Evolutionary conservation across 352 stramenopile species (phyloP).

Genomic region (Pilasporangium apinafurcum): DNA sequence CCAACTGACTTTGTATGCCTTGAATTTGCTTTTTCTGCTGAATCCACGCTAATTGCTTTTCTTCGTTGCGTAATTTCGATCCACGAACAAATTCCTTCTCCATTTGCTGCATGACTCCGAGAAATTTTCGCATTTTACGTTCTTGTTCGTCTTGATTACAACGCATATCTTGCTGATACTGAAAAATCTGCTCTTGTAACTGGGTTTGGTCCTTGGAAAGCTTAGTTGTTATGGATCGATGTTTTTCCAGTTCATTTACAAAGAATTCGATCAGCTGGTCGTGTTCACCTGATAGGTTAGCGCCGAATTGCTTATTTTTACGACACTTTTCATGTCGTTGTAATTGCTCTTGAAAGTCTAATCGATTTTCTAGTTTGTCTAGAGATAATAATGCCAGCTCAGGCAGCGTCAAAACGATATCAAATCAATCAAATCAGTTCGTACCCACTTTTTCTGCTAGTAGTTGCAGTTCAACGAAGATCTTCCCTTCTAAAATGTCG

Average conservation of each 20-base stretch:
- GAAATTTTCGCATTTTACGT: constrained; percentile 21
- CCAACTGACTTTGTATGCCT: constrained; percentile 8
- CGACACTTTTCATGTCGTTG: constrained; percentile 7
- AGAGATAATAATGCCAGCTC: constrained; percentile 3
- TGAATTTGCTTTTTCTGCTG: constrained; percentile 22
- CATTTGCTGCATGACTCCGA: constrained; percentile 28
- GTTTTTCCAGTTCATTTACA: constrained; percentile 38
- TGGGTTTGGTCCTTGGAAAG: constrained; percentile 13
- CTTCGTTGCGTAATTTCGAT: constrained; percentile 22
- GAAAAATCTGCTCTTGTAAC: constrained; percentile 21
- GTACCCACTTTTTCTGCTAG: constrained; percentile 7
- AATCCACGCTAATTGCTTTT: constrained; percentile 19
- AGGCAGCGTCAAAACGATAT: background rate
- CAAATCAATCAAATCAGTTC: background rate
- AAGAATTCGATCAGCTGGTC: constrained; percentile 42
- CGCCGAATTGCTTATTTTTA: background rate
- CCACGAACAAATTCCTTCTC: constrained; percentile 27
- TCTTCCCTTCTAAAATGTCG: too few species aligned
- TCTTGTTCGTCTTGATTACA: constrained; percentile 19
- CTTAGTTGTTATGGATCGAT: constrained; percentile 19
- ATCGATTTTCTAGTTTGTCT: constrained; percentile 22
- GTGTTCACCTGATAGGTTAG: constrained; percentile 7
- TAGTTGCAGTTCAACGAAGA: too few species aligned
- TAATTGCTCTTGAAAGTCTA: constrained; percentile 21
- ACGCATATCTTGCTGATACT: constrained; percentile 17